phyloP scores from a whole-genome alignment of 1,284 basidiomycete species.

The Cutaneotrichosporon arboriforme region DNA sequence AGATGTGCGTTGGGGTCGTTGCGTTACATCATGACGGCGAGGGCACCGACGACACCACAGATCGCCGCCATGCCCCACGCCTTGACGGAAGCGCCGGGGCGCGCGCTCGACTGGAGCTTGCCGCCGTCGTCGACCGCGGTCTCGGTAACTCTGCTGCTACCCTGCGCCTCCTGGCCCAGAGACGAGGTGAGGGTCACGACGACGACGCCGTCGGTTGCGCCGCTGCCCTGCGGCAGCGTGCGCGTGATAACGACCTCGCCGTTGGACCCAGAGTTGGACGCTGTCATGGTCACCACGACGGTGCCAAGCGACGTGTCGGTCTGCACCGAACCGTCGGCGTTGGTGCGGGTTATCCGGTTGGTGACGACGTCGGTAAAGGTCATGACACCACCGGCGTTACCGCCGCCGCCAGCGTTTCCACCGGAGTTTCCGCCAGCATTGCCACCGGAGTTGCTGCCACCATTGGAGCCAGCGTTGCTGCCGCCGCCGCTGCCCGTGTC shows the following conservation, averaged over 20 bases:
- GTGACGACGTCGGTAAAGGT: conserved; percentile 1
- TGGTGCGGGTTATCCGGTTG: conserved; percentile 1
- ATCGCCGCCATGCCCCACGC: background rate
- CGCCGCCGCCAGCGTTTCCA: background rate
- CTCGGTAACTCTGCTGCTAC: background rate
- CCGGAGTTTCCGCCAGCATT: background rate
- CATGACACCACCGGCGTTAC: background rate
- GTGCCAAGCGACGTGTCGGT: background rate
- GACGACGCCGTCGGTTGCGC: background rate
- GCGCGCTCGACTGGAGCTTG: background rate
- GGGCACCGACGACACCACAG: background rate
- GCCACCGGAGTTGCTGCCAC: background rate
- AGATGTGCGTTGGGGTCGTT: too few relatives aligned
- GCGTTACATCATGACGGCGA: background rate
- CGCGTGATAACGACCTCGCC: conserved; percentile 1
- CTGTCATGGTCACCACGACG: background rate
- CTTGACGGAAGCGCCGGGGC: background rate
- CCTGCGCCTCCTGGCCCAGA: background rate
- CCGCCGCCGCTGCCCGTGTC: background rate
- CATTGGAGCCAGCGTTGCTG: background rate
- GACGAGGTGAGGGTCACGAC: background rate
- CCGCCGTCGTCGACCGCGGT: background rate
- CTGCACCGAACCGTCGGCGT: background rate
- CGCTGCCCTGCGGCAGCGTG: background rate
- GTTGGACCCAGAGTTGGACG: background rate